Evolutionary conservation across 305 asterid species (phyloP), one percentile per base, ranked within the genome.

Genomic region (Rubia peregrina): DNA sequence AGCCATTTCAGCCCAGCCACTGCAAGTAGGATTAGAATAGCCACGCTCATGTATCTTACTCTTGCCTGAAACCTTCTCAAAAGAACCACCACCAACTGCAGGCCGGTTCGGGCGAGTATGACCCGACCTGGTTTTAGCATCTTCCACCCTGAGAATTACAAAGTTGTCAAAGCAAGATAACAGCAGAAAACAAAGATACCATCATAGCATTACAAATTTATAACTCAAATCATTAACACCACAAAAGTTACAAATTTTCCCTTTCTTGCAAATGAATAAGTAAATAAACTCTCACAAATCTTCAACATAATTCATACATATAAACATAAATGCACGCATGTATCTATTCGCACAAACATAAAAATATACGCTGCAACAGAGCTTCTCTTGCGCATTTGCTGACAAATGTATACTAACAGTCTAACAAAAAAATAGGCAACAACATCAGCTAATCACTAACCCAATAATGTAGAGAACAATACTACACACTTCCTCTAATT

Each of bases 111-210:
- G 69, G 64, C 78, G 48, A 66, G 73, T 72, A 53, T 72, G 71
- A 36, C 75, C 74, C 59, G 76, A 73, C 60, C 56, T 68, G 59
- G 80, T 53, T 30, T 74, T 78, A 71, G 76, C 81, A 80, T 80
- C 88, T 75, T 87, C 95, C 64, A 79, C 61, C 80, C 98, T 90
- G 89, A 69, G 72, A 69, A 75, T 75, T 22, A 12, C 44, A 68
- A 43, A 9, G 46, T 17, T 7, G 11, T 64, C 14, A 46, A 36
- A 71, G 36, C 49, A 57, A 48, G 42, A 67, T 56, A 21, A 36
- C 2, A 65, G 68, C 17, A 67, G 48, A 55, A 43, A 7, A 67
- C 3, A 44, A 73, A 56, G 36, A 26, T 43, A 56, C 1, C 30
- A 13, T 22, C 21, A 24, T 17, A 22, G 12, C 12, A 42, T 26